Evolutionary conservation across 371 early-diverging fungal genomes (phyloP), one percentile per base, ranked within the genome.

Genomic region (Globomyces sp.): DNA sequence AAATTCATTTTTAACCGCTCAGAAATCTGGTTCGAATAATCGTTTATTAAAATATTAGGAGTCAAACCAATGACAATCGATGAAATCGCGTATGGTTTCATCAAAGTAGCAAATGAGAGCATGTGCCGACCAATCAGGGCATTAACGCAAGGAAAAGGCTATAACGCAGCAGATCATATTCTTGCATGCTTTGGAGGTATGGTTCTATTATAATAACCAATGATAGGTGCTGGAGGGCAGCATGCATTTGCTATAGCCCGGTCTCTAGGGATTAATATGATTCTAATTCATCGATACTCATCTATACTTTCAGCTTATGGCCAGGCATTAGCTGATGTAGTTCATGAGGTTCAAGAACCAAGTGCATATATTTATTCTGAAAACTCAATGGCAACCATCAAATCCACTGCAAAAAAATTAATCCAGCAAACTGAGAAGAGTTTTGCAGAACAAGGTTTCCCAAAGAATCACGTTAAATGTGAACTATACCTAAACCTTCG

Each of bases 131-230:
- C 96, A 6, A 96, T 98, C 58, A 86, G 96, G 4, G 89, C 91
- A 1, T 75, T 98, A 62, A 96, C 98, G 0, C 95, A 96, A 69
- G 93, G 92, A 3, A 92, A 91, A 72, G 98, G 98, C 1, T 89
- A 92, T 67, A 91, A 94, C 63, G 86, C 95, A 0, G 80, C 87
- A 10, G 83, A 89, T 55, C 96, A 96, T 71, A 84, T 86, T 24
- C 73, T 98, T 41, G 91, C 95, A 1, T 92, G 91, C 37, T 98
- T 98, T 86, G 98, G 98, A 46, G 98, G 98, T 24, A 97, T 97
- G 48, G 74, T 75, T 24, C 24, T 24, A 24, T 24, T 24, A 63
- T 64, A 24, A 11, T 39, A 24, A 34, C 6, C 36, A 47, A 41
- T 24, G 8, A 10, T 36, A 52, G 24, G 39, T 4, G n/a, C n/a